phyloP scores from a whole-genome alignment of 495 filamentous ascomycete species.

The Chaetomium cochliodes region DNA sequence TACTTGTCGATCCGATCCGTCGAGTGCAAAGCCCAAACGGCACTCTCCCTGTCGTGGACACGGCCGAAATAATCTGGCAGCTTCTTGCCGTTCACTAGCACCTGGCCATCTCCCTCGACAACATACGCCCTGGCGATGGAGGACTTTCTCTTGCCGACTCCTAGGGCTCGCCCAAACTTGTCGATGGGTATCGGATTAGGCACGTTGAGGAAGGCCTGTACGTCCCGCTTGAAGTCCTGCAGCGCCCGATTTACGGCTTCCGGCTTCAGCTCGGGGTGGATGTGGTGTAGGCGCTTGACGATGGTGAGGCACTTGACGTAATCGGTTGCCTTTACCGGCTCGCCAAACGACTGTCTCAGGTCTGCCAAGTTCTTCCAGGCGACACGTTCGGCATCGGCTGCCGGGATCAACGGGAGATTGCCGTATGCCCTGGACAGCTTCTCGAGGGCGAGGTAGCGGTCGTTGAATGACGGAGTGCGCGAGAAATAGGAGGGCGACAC shows the following conservation, averaged over 20 bases:
- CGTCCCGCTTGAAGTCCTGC: slow-evolving; percentile 66
- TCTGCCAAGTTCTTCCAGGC: slow-evolving; percentile 81
- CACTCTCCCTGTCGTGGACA: slow-evolving; percentile 92
- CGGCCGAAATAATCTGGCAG: slow-evolving; percentile 76
- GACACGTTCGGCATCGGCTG: slow-evolving; percentile 66
- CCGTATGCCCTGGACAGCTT: slow-evolving; percentile 66
- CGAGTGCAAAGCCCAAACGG: slow-evolving; percentile 80
- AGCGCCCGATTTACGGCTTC: slow-evolving; percentile 62
- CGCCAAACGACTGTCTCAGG: slow-evolving; percentile 71
- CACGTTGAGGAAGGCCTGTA: slow-evolving; percentile 65
- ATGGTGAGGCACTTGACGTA: slow-evolving; percentile 73
- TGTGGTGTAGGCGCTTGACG: slow-evolving; percentile 77
- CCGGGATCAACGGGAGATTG: slow-evolving; percentile 63
- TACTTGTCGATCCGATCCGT: slow-evolving; percentile 91
- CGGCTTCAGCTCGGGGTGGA: slow-evolving; percentile 77
- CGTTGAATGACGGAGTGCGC: slow-evolving; percentile 77
- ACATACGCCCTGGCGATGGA: slow-evolving; percentile 79
- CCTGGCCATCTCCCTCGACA: slow-evolving; percentile 88
- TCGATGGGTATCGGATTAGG: slow-evolving; percentile 62
- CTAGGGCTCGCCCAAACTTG: slow-evolving; percentile 69
- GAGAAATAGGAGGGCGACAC: slow-evolving; percentile 92
- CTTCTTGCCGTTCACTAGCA: slow-evolving; percentile 82
- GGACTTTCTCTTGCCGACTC: slow-evolving; percentile 79
- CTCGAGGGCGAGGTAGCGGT: slow-evolving; percentile 73
- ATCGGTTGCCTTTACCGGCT: slow-evolving; percentile 72